Evolutionary conservation across 225 moss, liverwort and hornwort species (phyloP).

Genomic region (Polytrichum commune): DNA sequence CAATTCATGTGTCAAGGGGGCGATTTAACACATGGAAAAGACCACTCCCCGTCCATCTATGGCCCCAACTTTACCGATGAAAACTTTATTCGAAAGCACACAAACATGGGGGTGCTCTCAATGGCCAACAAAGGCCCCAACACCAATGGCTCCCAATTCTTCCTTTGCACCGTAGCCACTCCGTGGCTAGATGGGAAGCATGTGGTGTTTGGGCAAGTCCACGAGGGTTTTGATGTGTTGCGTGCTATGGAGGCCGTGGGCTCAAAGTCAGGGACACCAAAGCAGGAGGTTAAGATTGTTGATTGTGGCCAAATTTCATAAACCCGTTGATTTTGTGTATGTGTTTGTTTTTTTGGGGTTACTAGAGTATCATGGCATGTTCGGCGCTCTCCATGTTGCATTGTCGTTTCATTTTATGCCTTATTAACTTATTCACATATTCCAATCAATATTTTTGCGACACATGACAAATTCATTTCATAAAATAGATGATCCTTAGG

Average conservation of each 20-base stretch:
- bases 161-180: conserved; percentile 43
- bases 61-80: conserved; percentile 41
- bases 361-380: no score
- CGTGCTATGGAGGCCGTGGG: background rate
- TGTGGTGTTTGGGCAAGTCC: conserved; percentile 33
- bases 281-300: conserved; percentile 34
- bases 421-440: no score
- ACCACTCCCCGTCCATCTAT: conserved; percentile 35
- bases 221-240: no score
- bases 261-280: conserved; percentile 21
- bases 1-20: conserved; percentile 56
- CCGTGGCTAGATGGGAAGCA: conserved; percentile 36
- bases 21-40: conserved; percentile 41
- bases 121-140: conserved; percentile 46
- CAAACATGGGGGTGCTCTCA: conserved; percentile 41
- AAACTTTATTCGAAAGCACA: conserved; percentile 41
- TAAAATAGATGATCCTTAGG: no score
- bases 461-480: no score
- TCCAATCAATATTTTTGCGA: no score
- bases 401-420: no score
- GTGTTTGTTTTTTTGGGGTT: no score
- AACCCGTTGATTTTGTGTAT: no score
- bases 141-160: conserved; percentile 56
- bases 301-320: conserved; percentile 29
- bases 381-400: no score